Evolutionary conservation across 1,139 yeast genomes (phyloP).

Genomic region (Debaryomyces sp.): DNA sequence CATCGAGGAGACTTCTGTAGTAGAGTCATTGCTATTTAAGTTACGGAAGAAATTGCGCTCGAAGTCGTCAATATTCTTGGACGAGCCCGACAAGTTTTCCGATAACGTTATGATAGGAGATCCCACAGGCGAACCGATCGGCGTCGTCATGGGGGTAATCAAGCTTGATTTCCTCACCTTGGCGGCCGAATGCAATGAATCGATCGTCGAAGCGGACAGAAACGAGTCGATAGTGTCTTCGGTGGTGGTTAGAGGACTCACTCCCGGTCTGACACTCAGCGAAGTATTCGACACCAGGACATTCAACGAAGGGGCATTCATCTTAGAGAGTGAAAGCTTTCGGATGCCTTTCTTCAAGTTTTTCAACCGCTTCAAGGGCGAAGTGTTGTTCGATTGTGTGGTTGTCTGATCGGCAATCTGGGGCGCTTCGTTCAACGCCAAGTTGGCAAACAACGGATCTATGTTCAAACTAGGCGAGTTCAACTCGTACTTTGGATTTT

Average conservation of each 20-base stretch:
- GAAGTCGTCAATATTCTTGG: slow-evolving; percentile 32
- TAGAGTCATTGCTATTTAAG: slow-evolving; percentile 13
- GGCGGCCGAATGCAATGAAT: slow-evolving; percentile 2
- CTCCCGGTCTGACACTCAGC: neutral
- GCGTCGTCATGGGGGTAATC: slow-evolving; percentile 19
- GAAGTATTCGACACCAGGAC: slow-evolving; percentile 30
- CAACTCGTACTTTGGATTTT: slow-evolving; percentile 17
- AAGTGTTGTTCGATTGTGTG: slow-evolving; percentile 18
- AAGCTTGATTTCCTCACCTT: slow-evolving; percentile 12
- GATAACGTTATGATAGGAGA: slow-evolving; percentile 47
- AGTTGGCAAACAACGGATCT: slow-evolving; percentile 8
- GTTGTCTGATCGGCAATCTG: neutral
- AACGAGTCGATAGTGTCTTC: neutral
- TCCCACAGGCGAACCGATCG: slow-evolving; percentile 38
- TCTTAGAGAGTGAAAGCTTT: slow-evolving; percentile 25
- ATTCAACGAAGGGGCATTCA: slow-evolving; percentile 41
- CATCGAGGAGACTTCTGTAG: slow-evolving; percentile 21
- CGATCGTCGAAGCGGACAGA: slow-evolving; percentile 4
- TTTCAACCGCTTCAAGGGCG: slow-evolving; percentile 38
- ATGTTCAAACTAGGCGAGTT: slow-evolving; percentile 22
- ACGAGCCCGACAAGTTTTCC: slow-evolving; percentile 34
- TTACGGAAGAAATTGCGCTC: slow-evolving; percentile 43
- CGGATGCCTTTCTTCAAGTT: slow-evolving; percentile 38
- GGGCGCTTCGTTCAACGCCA: neutral
- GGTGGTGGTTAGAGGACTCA: neutral